Evolutionary conservation across 345 rosid species (phyloP).

Genomic region (Euclidium syriacum): DNA sequence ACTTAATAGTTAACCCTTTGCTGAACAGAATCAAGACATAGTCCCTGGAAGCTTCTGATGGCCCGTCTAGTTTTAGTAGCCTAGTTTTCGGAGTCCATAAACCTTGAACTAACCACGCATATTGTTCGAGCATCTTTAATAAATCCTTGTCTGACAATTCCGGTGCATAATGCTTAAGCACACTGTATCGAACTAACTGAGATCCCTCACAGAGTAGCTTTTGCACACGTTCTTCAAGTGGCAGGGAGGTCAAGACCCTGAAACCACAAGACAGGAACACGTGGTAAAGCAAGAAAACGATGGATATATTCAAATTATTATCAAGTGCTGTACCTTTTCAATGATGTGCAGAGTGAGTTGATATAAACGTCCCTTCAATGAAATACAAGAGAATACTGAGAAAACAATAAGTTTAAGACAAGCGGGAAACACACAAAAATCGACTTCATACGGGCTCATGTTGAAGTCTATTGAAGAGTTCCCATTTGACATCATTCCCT

Average conservation of each 20-base stretch:
- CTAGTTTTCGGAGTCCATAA: constrained; percentile 65
- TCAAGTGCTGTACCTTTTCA: constrained; percentile 50
- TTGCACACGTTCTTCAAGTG: constrained; percentile 65
- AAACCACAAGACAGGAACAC: constrained; percentile 25
- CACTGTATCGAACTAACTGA: constrained; percentile 48
- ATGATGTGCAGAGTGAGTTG: constrained; percentile 54
- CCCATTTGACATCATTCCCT: constrained; percentile 51
- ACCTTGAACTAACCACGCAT: constrained; percentile 78
- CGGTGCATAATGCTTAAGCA: constrained; percentile 58
- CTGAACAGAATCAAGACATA: constrained; percentile 46
- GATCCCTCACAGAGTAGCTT: constrained; percentile 68
- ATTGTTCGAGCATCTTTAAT: constrained; percentile 44
- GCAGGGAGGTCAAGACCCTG: constrained; percentile 63
- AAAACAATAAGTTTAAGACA: not conserved
- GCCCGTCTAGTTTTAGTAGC: constrained; percentile 34
- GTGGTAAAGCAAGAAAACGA: too few relatives aligned
- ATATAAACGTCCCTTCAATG: constrained; percentile 58
- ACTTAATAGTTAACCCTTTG: constrained; percentile 12
- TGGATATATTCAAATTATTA: too few relatives aligned
- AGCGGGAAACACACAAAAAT: not conserved
- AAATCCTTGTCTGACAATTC: constrained; percentile 47
- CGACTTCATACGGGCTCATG: constrained; percentile 57
- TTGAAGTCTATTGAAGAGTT: constrained; percentile 54
- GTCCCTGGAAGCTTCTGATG: constrained; percentile 42
- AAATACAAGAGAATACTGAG: not conserved